Evolutionary conservation across 768 basidiomycete species (phyloP), one percentile per base, ranked within the genome.

Genomic region (Tulasnella sp.): DNA sequence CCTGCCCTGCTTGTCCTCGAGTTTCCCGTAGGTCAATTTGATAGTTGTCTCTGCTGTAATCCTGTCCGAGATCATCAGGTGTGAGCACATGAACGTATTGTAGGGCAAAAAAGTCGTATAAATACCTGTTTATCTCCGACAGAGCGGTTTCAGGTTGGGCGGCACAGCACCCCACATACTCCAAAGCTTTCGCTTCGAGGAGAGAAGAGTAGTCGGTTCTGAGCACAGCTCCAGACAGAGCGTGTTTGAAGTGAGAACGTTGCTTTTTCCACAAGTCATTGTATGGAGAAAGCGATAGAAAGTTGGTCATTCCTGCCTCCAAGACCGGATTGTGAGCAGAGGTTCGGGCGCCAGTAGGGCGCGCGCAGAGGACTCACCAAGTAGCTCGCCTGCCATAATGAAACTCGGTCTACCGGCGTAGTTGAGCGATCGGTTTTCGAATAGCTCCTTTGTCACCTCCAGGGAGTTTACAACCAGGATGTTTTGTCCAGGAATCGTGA

Each of bases 11-110:
- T 50, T 28, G 46, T 37, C 42, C 22, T 76, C 28, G 28, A 48
- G 75, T 50, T n/a, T 54, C 54, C 75, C 75, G 28, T 76, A 76
- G n/a, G 46, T 37, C 31, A 76, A 20, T 50, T 46, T 44, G 11
- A 34, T 8, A 28, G 46, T 42, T 24, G 31, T 76, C 31, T 50
- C 46, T 9, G 34, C 42, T 22, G 46, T 16, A 24, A 28, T 34
- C 22, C 75, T 76, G 64, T 69, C 34, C 50, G 64, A 31, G 8
- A 37, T 12, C 14, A 7, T 37, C 14, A 12, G 34, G 31, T 69
- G 24, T 69, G 24, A 37, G 28, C 28, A n/a, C 28, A 34, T 28
- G 31, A 34, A 6, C 24, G 5, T 14, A 31, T n/a, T 37, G 3
- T 28, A 28, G 11, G 2, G 8, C 31, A 1, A 12, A n/a, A 28